Evolutionary conservation across 1,284 basidiomycete species (phyloP), one percentile per base, ranked within the genome.

Genomic region (Puccinia sorghi): DNA sequence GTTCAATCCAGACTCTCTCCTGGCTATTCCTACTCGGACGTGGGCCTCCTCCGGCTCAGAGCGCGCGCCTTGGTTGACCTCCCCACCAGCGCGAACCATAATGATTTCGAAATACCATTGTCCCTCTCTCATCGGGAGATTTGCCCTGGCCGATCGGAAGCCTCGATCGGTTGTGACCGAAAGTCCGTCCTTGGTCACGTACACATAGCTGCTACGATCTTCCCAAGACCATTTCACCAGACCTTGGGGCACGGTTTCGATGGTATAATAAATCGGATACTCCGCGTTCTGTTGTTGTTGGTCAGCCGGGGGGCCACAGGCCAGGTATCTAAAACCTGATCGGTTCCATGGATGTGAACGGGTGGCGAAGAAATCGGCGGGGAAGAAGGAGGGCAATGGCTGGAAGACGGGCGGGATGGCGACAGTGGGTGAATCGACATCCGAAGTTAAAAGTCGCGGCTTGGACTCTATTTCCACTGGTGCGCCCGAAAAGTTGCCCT

Each of bases 91-190:
- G 32, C 89, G 88, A 64, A 92, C 87, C 80, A 97, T 87, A 82
- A 89, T 89, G 54, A 96, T 89, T 86, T 99, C 97, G 87, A 94
- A 90, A 85, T 96, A 99, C 94, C 94, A 99, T 20, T 89, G 89
- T 1, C 97, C 97, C 82, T 95, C 89, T 20, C 94, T 88, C 15
- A 98, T 88, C 0, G 93, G 92, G 0, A 93, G 90, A 84, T 96
- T 98, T 80, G 91, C 91, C 20, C 97, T 88, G 2, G 91, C 94
- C 81, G 92, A 93, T 50, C 97, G 87, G 84, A 93, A 99, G 1
- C 97, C 97, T 64, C 91, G 92, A 84, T 92, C 92, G 3, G 95
- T 92, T 3, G 89, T 87, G 71, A 94, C 86, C 0, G 90, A 89
- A 4, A 92, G 84, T 0, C 92, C 95, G 82, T 96, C 92, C 64